Conservation (phyloP, 345 rosid genomes). For the Gossypium sturtianum region DNA sequence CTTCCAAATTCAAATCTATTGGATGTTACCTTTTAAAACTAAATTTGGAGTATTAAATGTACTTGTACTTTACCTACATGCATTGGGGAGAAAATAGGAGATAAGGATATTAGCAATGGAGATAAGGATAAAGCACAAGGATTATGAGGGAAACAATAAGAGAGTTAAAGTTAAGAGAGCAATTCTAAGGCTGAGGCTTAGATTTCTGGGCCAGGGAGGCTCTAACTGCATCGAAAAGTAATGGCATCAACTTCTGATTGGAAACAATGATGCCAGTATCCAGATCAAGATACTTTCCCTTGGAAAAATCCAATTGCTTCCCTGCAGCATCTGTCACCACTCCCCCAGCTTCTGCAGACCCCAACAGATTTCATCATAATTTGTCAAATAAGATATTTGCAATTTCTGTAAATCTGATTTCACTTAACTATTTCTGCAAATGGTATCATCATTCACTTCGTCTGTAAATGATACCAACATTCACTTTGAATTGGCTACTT, state of each 20-base stretch:
- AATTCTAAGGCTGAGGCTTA: slow-evolving; percentile 48
- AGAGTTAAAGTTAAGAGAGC: background rate
- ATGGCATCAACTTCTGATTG: slow-evolving; percentile 80
- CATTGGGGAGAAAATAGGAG: background rate
- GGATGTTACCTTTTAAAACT: too few species aligned
- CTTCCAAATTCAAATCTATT: too few species aligned
- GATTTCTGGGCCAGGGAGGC: slow-evolving; percentile 54
- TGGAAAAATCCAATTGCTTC: slow-evolving; percentile 69
- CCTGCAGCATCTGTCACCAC: slow-evolving; percentile 73
- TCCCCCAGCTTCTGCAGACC: slow-evolving; percentile 81
- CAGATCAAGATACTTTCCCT: slow-evolving; percentile 64
- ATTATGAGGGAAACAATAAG: background rate
- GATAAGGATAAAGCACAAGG: background rate
- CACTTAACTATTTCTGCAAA: too few species aligned
- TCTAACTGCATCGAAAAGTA: slow-evolving; percentile 65
- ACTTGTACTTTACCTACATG: background rate
- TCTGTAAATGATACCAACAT: too few species aligned
- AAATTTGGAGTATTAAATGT: too few species aligned
- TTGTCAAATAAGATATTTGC: background rate
- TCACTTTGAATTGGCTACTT: too few species aligned
- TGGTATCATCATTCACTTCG: too few species aligned
- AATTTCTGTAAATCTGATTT: background rate
- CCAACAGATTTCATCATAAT: background rate
- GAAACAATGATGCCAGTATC: slow-evolving; percentile 73
- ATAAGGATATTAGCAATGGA: too few species aligned